These are phyloP conservation scores for Cercospora nicotianae DNA, from an alignment of 2,329 filamentous ascomycete species.

Conservation along the genomic window DNA sequence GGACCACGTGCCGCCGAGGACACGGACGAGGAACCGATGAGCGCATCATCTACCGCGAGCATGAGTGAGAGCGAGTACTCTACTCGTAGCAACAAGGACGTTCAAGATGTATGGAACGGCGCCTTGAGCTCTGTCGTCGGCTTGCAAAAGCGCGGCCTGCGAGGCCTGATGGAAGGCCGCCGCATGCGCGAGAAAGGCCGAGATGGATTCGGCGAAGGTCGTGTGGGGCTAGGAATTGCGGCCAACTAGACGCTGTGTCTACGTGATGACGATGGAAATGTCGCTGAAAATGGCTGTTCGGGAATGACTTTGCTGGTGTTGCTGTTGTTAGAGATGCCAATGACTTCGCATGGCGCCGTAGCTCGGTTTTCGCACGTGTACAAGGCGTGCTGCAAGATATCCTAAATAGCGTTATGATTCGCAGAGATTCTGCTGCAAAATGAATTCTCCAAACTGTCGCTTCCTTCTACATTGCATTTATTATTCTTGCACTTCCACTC, in stretches of 20 bases:
- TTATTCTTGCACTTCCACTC: neutral
- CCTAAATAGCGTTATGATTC: neutral
- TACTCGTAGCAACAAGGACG: slow-evolving; percentile 43
- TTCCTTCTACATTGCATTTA: neutral
- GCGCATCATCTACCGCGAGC: slow-evolving; percentile 38
- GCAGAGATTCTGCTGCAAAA: neutral
- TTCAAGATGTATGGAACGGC: slow-evolving; percentile 72
- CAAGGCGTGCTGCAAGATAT: neutral
- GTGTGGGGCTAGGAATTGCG: slow-evolving; percentile 42
- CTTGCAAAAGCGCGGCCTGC: slow-evolving; percentile 85
- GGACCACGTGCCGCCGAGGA: slow-evolving; percentile 37
- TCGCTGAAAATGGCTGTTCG: neutral
- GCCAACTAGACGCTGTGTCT: neutral
- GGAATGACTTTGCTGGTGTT: neutral
- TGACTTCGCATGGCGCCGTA: neutral
- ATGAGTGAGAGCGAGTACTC: slow-evolving; percentile 38
- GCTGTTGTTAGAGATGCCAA: slow-evolving; percentile 2
- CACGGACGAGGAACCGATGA: slow-evolving; percentile 40
- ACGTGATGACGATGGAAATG: neutral
- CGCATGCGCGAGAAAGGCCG: slow-evolving; percentile 72
- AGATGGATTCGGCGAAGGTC: slow-evolving; percentile 34
- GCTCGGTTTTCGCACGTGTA: neutral
- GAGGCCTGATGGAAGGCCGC: slow-evolving; percentile 92
- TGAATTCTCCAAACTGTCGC: neutral
- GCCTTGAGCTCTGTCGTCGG: slow-evolving; percentile 89